Percentiles rank a stretch among this genome's conserved stretches.
Conservation (phyloP, 768 basidiomycete species). For the Amanita muscaria region DNA sequence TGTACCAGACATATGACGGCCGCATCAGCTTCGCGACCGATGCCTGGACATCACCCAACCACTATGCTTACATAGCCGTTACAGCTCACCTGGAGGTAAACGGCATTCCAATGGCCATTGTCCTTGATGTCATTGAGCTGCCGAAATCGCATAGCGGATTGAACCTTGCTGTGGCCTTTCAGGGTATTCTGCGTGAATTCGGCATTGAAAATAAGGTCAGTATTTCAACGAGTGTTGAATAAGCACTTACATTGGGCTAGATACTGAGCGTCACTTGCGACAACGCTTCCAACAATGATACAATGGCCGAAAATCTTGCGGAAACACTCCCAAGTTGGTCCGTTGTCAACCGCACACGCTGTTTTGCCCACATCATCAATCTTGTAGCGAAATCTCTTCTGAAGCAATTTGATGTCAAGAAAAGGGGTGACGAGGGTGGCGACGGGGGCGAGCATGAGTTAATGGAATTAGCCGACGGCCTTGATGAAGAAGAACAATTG, state of each 20-base stretch:
- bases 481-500: too few relatives aligned
- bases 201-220: conserved; percentile 24
- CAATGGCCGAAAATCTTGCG: conserved; percentile 22
- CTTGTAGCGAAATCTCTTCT: conserved; percentile 24
- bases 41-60: conserved; percentile 27
- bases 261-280: conserved; percentile 24
- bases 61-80: conserved; percentile 20
- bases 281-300: conserved; percentile 26
- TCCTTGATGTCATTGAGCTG: conserved; percentile 20
- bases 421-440: too few relatives aligned
- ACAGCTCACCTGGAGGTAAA: conserved; percentile 22
- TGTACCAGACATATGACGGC: neutral
- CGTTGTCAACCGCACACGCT: conserved; percentile 16
- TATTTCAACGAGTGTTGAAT: conserved; percentile 1
- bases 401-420: conserved; percentile 22
- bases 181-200: conserved; percentile 21
- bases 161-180: conserved; percentile 23
- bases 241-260: conserved; percentile 10
- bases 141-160: conserved; percentile 21
- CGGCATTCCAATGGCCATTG: conserved; percentile 13
- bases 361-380: conserved; percentile 29
- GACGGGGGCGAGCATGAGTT: too few relatives aligned
- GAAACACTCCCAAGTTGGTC: conserved; percentile 13
- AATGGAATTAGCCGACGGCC: too few relatives aligned
- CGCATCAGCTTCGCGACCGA: conserved; percentile 25